Percentiles rank a stretch among this genome's conserved stretches.
phyloP scores from a whole-genome alignment of 768 basidiomycete genomes.

The Boletus reticulatus region DNA sequence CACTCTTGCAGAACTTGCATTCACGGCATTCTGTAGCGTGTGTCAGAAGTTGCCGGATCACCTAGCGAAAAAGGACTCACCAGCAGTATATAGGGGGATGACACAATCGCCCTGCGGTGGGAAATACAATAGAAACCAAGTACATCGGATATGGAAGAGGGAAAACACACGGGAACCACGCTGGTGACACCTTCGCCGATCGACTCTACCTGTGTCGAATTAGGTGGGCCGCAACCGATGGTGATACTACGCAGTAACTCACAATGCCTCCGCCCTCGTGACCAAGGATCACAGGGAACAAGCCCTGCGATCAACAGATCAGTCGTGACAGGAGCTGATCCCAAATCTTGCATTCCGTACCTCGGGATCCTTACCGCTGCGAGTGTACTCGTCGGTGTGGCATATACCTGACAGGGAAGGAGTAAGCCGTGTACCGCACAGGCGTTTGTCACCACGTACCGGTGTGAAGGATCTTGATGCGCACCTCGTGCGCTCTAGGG shows the following conservation, averaged over 20 bases:
- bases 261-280: slow-evolving; percentile 94
- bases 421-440: slow-evolving; percentile 3
- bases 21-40: slow-evolving; percentile 73
- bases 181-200: slow-evolving; percentile 92
- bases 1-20: slow-evolving; percentile 98
- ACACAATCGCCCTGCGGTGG: slow-evolving; percentile 83
- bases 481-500: slow-evolving; percentile 85
- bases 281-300: slow-evolving; percentile 91
- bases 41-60: not conserved
- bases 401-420: slow-evolving; percentile 67
- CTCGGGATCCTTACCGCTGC: slow-evolving; percentile 95
- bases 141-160: not conserved
- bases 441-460: slow-evolving; percentile 43
- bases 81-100: slow-evolving; percentile 94
- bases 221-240: not conserved
- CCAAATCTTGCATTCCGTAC: slow-evolving; percentile 37
- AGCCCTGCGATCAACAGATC: slow-evolving; percentile 47
- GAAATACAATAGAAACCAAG: not conserved
- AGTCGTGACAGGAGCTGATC: not conserved
- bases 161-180: slow-evolving; percentile 50
- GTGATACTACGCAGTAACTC: slow-evolving; percentile 30
- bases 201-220: slow-evolving; percentile 79
- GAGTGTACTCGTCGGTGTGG: slow-evolving; percentile 97
- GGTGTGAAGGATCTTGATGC: slow-evolving; percentile 90
- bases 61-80: slow-evolving; percentile 36